Evolutionary conservation across 495 filamentous ascomycete species (phyloP).

Genomic region (Penicillium psychrofluorescens): DNA sequence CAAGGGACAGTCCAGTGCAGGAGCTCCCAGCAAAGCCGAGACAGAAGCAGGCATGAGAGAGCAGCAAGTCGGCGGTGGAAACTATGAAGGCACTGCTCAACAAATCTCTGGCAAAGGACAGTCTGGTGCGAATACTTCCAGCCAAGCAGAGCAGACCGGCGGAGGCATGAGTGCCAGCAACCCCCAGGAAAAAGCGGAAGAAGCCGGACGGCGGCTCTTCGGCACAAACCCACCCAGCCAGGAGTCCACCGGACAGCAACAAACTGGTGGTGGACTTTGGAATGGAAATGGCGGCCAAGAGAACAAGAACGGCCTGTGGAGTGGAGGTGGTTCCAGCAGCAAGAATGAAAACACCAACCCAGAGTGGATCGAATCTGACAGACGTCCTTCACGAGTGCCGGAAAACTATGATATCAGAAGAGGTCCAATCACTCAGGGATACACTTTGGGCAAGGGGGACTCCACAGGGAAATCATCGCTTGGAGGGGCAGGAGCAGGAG

Average conservation of each 20-base stretch:
- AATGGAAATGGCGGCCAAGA: too few species aligned
- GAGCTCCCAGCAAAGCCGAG: background rate
- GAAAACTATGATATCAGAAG: slow-evolving; percentile 19
- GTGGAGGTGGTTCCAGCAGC: too few species aligned
- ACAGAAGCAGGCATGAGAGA: background rate
- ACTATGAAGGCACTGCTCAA: too few species aligned
- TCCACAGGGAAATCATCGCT: background rate
- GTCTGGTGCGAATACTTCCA: background rate
- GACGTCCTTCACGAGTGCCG: background rate
- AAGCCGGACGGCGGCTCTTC: slow-evolving; percentile 4
- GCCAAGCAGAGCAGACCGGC: background rate
- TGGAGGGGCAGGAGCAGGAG: background rate
- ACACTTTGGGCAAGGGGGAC: slow-evolving; percentile 4
- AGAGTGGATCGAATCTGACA: background rate
- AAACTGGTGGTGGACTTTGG: background rate
- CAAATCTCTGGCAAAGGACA: background rate
- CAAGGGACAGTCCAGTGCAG: slow-evolving; percentile 4
- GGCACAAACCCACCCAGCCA: slow-evolving; percentile 1
- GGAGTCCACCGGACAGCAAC: background rate
- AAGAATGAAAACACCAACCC: background rate
- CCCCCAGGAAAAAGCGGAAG: slow-evolving; percentile 1
- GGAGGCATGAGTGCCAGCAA: too few species aligned
- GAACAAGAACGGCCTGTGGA: too few species aligned
- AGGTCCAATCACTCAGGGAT: slow-evolving; percentile 13
- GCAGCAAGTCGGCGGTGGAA: too few species aligned